phyloP scores from a whole-genome alignment of 768 basidiomycete species.

The Lepiota venenata region DNA sequence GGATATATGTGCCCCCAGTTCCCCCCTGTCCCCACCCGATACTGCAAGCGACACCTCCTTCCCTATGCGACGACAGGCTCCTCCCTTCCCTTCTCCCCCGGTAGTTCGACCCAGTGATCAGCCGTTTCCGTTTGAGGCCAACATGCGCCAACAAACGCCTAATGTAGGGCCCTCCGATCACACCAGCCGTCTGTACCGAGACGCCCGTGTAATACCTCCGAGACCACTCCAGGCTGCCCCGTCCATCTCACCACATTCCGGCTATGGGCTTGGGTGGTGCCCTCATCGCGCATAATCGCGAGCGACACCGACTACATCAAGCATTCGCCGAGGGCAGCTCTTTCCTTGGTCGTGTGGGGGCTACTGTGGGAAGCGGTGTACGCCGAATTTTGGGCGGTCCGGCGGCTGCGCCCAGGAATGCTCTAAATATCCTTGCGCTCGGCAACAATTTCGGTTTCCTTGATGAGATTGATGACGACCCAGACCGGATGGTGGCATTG shows the following conservation, averaged over 20 bases:
- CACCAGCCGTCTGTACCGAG: conserved; percentile 11
- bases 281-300: conserved; percentile 40
- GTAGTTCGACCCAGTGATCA: conserved; percentile 47
- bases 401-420: conserved; percentile 3
- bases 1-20: conserved; percentile 48
- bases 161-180: conserved; percentile 22
- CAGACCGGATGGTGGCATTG: background rate
- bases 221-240: conserved; percentile 30
- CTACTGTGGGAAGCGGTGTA: conserved; percentile 11
- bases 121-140: conserved; percentile 50
- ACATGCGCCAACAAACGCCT: conserved; percentile 14
- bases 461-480: conserved; percentile 3
- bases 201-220: conserved; percentile 18
- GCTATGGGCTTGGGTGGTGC: conserved; percentile 66
- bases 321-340: conserved; percentile 1
- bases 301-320: background rate
- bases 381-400: conserved; percentile 12
- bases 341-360: conserved; percentile 8
- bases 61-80: conserved; percentile 32
- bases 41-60: conserved; percentile 32
- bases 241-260: conserved; percentile 53
- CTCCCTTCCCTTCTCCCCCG: conserved; percentile 29
- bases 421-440: conserved; percentile 1
- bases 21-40: conserved; percentile 44
- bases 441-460: conserved; percentile 7